Evolutionary conservation across 2,329 filamentous ascomycete genomes (phyloP), one percentile per base, ranked within the genome.

Genomic region (Alternaria dauci): DNA sequence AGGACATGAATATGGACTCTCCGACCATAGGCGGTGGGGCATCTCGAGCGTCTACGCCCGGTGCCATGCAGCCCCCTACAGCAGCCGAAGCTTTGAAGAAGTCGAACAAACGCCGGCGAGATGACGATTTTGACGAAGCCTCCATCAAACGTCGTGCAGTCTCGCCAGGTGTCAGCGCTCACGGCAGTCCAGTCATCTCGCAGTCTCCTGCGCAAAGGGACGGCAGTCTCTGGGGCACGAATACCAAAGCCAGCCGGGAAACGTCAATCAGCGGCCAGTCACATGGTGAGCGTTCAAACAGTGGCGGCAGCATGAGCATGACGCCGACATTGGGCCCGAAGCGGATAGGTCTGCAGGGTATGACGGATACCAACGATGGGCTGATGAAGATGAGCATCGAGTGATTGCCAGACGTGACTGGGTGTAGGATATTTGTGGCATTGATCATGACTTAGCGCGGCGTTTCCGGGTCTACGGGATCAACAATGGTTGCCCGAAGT

Each of bases 301-400:
- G 82, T 54, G 77, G 79, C 39, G 80, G 82, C 8, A 85, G 84
- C 58, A 83, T 86, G 62, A 74, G 65, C 58, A 73, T 78, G 70
- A 79, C 77, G 4, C 78, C 78, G 3, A 75, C 72, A 1, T 38
- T 69, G 81, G 83, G 67, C 71, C 82, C 52, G 81, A 84, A 69
- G 86, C 73, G 76, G 54, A 68, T 79, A 85, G 76, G 68, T 63
- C 78, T 96, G 68, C 94, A 97, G 79, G 93, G 94, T 1, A 97
- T 98, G 94, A 91, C 88, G 18, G 94, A 97, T 79, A 94, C 94
- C n/a, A 93, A 93, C 75, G 94, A 97, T 77, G 92, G 93, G 2
- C 84, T 97, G 66, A 97, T 97, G 90, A 93, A 94, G 71, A 95
- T 98, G 91, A 97, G 92, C 78, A 97, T 97, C 72, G 94, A 97